Percentiles rank a stretch among this genome's conserved stretches.
These are phyloP conservation scores for Neurospora tetraspora DNA, from an alignment of 495 filamentous ascomycete species.

Conservation along the genomic window DNA sequence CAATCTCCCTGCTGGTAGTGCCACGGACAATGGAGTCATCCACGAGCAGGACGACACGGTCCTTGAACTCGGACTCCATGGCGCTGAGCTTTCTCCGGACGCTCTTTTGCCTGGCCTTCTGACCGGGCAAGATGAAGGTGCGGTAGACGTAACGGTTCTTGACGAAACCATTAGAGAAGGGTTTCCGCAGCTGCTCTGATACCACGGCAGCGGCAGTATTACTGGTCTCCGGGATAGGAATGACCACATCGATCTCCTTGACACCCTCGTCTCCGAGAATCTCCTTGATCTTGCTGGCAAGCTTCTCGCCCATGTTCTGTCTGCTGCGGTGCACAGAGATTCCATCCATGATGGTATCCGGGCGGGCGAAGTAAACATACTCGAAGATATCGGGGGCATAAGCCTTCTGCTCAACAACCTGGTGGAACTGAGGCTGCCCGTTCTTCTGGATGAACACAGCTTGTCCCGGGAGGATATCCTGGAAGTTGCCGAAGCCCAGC, in stretches of 20 bases:
- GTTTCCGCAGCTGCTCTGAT: conserved; percentile 65
- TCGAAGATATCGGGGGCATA: conserved; percentile 96
- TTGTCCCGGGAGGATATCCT: conserved; percentile 81
- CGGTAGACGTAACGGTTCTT: conserved; percentile 97
- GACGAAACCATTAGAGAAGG: conserved; percentile 64
- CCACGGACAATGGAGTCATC: conserved; percentile 93
- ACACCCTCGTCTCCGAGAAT: conserved; percentile 65
- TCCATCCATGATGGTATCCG: conserved; percentile 84
- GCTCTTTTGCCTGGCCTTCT: conserved; percentile 71
- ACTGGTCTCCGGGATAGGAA: conserved; percentile 30
- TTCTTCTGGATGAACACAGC: conserved; percentile 92
- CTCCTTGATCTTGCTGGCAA: conserved; percentile 67
- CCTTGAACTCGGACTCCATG: conserved; percentile 80
- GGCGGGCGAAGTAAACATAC: conserved; percentile 77
- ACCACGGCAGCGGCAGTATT: conserved; percentile 78
- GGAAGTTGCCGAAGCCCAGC: conserved; percentile 71
- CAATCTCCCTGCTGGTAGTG: conserved; percentile 85
- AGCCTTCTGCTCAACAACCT: conserved; percentile 58
- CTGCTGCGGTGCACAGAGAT: conserved; percentile 84
- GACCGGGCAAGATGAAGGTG: conserved; percentile 91
- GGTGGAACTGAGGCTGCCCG: conserved; percentile 59
- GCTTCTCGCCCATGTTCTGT: conserved; percentile 84
- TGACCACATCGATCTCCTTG: conserved; percentile 70
- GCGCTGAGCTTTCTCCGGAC: conserved; percentile 72
- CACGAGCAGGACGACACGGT: conserved; percentile 73